These are phyloP conservation scores for Carex parvula DNA, from an alignment of 176 grass and related monocot genomes.

Conservation along the genomic window DNA sequence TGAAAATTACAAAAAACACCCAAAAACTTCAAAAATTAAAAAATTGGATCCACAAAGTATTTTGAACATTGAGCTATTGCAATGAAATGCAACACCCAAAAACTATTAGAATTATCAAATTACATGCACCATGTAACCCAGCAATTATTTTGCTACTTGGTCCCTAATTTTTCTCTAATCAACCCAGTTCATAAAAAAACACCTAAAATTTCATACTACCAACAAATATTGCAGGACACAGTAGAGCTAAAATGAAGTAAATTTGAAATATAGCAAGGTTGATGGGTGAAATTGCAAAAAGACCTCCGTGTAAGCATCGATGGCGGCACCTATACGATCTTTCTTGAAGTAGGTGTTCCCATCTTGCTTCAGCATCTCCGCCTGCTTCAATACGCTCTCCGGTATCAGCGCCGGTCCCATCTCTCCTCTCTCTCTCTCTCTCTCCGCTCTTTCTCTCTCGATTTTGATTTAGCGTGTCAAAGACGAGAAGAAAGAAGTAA, in stretches of 20 bases:
- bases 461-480: neutral
- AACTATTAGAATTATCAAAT: neutral
- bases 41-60: neutral
- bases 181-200: neutral
- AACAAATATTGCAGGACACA: neutral
- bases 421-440: constrained; percentile 13
- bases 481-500: neutral
- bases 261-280: neutral
- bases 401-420: constrained; percentile 47
- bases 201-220: neutral
- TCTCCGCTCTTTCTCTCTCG: neutral
- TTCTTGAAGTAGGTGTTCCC: constrained; percentile 79
- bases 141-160: neutral
- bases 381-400: constrained; percentile 47
- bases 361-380: constrained; percentile 69
- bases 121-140: neutral
- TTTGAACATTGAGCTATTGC: constrained; percentile 35
- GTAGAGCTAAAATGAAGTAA: neutral
- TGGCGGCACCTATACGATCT: constrained; percentile 78
- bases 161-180: neutral
- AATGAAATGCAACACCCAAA: constrained; percentile 36
- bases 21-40: neutral
- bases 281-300: neutral
- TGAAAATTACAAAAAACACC: constrained; percentile 35
- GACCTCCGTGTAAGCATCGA: constrained; percentile 89